Percentiles rank a stretch among this genome's conserved stretches.
phyloP scores from a whole-genome alignment of 2,329 filamentous ascomycete genomes.

The Colletotrichum godetiae region DNA sequence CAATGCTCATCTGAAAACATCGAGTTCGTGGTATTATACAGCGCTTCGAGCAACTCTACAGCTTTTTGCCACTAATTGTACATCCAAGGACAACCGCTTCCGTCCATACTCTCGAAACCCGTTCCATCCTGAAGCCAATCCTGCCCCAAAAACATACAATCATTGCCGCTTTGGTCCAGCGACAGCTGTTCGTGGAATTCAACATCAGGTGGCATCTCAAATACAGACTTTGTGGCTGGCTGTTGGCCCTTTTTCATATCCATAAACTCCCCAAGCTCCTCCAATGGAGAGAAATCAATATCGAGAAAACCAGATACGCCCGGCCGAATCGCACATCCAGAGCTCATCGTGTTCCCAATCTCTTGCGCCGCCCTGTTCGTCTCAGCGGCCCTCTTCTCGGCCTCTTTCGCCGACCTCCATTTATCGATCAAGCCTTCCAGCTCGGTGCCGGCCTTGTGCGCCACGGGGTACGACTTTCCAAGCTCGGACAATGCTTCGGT shows the following conservation, averaged over 20 bases:
- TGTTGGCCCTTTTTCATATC: not conserved
- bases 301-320: not conserved
- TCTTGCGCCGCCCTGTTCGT: too few species aligned
- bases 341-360: not conserved
- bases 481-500: not conserved
- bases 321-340: not conserved
- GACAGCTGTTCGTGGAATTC: not conserved
- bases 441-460: not conserved
- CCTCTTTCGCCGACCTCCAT: not conserved
- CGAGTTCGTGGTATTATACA: not conserved
- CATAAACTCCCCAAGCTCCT: not conserved
- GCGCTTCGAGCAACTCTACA: not conserved
- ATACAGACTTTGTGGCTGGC: not conserved
- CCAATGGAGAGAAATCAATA: not conserved
- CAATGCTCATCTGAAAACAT: not conserved
- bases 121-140: conserved; percentile 2
- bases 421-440: not conserved
- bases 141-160: not conserved
- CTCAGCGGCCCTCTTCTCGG: not conserved
- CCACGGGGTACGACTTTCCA: conserved; percentile 11
- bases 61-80: not conserved
- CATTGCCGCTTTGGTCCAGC: not conserved
- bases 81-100: not conserved
- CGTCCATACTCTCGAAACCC: not conserved
- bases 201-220: not conserved